phyloP scores from a whole-genome alignment of 129 eudicot species.

The Arctium minus region DNA sequence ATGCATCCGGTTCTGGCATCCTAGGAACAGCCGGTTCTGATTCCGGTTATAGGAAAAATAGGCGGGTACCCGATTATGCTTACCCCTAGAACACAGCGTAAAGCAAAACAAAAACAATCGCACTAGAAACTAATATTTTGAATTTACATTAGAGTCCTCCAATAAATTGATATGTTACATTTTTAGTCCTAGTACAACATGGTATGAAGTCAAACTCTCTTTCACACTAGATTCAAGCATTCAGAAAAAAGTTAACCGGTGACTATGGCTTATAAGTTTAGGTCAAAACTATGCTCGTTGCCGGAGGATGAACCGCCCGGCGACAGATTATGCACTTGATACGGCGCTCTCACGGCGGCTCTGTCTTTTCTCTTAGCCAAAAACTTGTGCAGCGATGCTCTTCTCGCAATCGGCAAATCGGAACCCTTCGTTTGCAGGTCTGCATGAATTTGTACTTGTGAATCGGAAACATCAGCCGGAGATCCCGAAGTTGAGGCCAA shows the following conservation, averaged over 20 bases:
- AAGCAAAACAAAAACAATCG: not conserved
- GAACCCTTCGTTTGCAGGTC: constrained; percentile 17
- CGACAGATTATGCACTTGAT: constrained; percentile 12
- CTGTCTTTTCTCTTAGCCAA: constrained; percentile 75
- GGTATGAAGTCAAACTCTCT: not conserved
- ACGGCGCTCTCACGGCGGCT: constrained; percentile 45
- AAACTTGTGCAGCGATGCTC: constrained; percentile 70
- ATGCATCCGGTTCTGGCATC: too few relatives aligned
- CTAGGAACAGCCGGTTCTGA: too few relatives aligned
- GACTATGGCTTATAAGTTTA: constrained; percentile 31
- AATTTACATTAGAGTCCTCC: constrained; percentile 9
- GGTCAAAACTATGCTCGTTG: constrained; percentile 33
- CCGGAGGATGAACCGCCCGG: constrained; percentile 30
- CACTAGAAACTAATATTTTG: constrained; percentile 5
- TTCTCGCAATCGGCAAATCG: constrained; percentile 74
- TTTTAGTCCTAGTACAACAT: not conserved
- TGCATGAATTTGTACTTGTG: not conserved
- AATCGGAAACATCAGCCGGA: not conserved
- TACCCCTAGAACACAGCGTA: too few relatives aligned
- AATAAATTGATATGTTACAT: not conserved
- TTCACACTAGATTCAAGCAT: not conserved
- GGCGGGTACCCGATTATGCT: too few relatives aligned
- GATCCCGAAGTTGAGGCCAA: constrained; percentile 5
- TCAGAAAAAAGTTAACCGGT: not conserved
- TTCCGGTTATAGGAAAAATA: too few relatives aligned